Evolutionary conservation across 495 filamentous ascomycete genomes (phyloP).

Genomic region (Penicillium daleae): DNA sequence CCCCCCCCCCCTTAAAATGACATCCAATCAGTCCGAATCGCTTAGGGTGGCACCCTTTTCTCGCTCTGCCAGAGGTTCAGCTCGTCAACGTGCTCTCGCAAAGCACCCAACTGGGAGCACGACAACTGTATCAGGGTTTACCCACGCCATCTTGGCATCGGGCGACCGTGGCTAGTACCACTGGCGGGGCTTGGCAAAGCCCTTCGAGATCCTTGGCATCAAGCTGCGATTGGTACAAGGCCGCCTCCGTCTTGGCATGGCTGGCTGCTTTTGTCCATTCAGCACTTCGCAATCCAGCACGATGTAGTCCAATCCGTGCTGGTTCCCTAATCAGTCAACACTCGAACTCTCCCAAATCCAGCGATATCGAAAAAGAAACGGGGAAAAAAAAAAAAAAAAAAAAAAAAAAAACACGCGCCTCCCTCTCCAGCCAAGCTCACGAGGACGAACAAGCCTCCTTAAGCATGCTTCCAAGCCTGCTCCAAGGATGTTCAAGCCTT

Average conservation of each 20-base stretch:
- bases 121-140: neutral
- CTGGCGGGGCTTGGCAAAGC: neutral
- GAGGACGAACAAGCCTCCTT: neutral
- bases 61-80: too few relatives aligned
- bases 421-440: neutral
- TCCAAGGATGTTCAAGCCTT: neutral
- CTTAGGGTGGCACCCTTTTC: neutral
- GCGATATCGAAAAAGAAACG: too few relatives aligned
- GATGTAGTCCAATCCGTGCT: too few relatives aligned
- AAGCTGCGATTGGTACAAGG: neutral
- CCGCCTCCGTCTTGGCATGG: neutral
- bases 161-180: neutral
- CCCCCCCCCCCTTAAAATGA: too few relatives aligned
- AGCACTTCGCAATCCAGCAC: neutral
- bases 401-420: too few relatives aligned
- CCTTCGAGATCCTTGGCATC: neutral
- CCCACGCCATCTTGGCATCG: constrained; percentile 1
- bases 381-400: too few relatives aligned
- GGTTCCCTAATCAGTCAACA: too few relatives aligned
- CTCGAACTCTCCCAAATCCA: too few relatives aligned
- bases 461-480: neutral
- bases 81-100: neutral
- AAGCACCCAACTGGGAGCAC: neutral
- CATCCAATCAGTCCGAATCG: neutral
- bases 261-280: neutral